Conservation (phyloP, 139 green algal genomes). For the Haematococcus lacustris region DNA sequence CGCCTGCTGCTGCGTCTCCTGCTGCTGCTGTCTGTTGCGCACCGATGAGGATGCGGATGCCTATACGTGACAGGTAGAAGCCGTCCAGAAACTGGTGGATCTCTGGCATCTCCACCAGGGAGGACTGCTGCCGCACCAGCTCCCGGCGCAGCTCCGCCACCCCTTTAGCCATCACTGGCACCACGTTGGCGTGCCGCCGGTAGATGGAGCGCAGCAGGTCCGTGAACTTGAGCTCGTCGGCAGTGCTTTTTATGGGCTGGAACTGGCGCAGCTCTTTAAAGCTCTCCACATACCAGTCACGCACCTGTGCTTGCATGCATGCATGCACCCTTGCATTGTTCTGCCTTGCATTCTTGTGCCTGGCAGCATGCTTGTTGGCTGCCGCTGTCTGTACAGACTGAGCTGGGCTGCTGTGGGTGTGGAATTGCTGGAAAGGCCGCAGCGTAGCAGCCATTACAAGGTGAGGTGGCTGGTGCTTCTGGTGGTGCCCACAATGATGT, state of each 20-base stretch:
- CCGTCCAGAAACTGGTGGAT: constrained; percentile 97
- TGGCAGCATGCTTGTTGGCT: too few species aligned
- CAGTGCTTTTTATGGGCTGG: constrained; percentile 45
- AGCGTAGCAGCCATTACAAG: too few species aligned
- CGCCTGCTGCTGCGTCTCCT: too few species aligned
- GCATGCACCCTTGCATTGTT: too few species aligned
- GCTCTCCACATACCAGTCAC: constrained; percentile 98
- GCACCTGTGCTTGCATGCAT: constrained; percentile 58
- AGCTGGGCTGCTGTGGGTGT: too few species aligned
- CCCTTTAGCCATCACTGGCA: constrained; percentile 85
- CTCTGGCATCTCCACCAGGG: constrained; percentile 81
- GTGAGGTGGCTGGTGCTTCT: too few species aligned
- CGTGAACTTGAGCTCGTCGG: constrained; percentile 88
- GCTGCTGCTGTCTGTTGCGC: too few species aligned
- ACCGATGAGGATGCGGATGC: constrained; percentile 97
- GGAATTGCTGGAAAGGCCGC: too few species aligned
- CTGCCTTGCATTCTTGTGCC: too few species aligned
- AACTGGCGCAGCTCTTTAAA: constrained; percentile 89
- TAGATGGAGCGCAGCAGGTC: constrained; percentile 14
- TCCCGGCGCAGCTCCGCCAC: constrained; percentile 66
- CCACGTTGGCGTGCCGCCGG: constrained; percentile 79
- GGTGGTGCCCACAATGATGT: too few species aligned
- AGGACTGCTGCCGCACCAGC: constrained; percentile 10
- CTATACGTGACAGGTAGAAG: constrained; percentile 96
- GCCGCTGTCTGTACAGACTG: too few species aligned